Base-by-base conservation (phyloP, 148 eudicot species). In the Selenicereus undatus region DNA sequence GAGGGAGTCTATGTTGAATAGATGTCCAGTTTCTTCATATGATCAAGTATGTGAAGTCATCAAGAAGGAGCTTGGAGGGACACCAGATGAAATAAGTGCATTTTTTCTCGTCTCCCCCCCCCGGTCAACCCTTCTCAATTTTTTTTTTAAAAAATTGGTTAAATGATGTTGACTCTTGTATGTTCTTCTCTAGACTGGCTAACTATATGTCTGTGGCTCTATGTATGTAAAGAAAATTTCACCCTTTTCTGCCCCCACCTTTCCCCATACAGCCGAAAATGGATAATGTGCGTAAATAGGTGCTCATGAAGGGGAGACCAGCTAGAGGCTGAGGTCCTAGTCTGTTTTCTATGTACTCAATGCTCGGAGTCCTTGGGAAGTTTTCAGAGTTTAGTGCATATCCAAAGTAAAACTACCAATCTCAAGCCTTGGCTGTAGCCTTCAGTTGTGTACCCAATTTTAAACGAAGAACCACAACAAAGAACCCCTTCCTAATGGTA, bases 1-100 rank as follows among this genome's bases (percentile, higher is more conserved):
- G 99, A 89, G 98, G 85, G 90, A 90, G 64, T 95, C 98, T 81
- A 90, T 95, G 95, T 80, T 95, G 81, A 91, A 95, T 85, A 90
- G 83, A 83, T 95, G 99, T 85, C 99, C 99, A 29, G 94, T 91
- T 82, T 92, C 99, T 11, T 89, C 99, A 60, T 92, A 92, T 84
- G 95, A 95, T 79, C 93, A 95, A 89, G 99, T 95, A 36, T 87
- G 91, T 79, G 89, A 90, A 86, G 97, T 92, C 81, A 73, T 95
- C 62, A 89, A 86, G 88, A 93, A 84, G 82, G 98, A 95, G 84
- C 98, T 95, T 84, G 99, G 99, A 77, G 97, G 94, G 81, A 73
- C 84, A 72, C 99, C 99, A 39, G 92, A 95, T 82, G 92, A 95
- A 86, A 98, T 95, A 86, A 68, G 94, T 81, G 45, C 35, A 54